Evolutionary conservation across 306 rosid species (phyloP).

Genomic region (Urtica urens): DNA sequence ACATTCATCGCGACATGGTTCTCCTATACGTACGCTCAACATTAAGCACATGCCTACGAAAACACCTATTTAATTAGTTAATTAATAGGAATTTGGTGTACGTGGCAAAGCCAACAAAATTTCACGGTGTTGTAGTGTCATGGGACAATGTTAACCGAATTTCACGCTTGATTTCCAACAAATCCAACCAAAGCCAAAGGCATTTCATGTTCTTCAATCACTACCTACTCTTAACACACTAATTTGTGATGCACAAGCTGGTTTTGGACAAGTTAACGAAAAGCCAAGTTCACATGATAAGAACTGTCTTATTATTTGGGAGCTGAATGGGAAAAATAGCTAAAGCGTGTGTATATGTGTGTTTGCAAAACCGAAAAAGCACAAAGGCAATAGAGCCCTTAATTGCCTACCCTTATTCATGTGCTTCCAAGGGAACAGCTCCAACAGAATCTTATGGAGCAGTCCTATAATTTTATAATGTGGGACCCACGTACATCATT

Average conservation of each 20-base stretch:
- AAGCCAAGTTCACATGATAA: constrained; percentile 21
- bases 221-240: constrained; percentile 1
- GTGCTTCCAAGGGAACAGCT: constrained; percentile 50
- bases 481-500: constrained; percentile 32
- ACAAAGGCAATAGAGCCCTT: not conserved
- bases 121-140: constrained; percentile 23
- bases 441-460: constrained; percentile 55
- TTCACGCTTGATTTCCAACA: constrained; percentile 25
- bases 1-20: too few relatives aligned
- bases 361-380: too few relatives aligned
- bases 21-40: too few relatives aligned
- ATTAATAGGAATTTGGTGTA: too few relatives aligned
- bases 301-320: constrained; percentile 19
- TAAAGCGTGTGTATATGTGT: not conserved
- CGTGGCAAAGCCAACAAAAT: constrained; percentile 25
- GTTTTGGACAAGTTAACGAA: not conserved
- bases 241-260: not conserved
- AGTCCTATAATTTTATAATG: constrained; percentile 31
- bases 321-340: not conserved
- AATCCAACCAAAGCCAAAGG: not conserved
- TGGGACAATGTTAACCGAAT: constrained; percentile 36
- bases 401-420: constrained; percentile 12
- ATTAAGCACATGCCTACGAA: too few relatives aligned
- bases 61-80: too few relatives aligned
- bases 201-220: constrained; percentile 1